These are phyloP conservation scores for Orychophragmus violaceus DNA, from an alignment of 345 rosid species.

Conservation along the genomic window DNA sequence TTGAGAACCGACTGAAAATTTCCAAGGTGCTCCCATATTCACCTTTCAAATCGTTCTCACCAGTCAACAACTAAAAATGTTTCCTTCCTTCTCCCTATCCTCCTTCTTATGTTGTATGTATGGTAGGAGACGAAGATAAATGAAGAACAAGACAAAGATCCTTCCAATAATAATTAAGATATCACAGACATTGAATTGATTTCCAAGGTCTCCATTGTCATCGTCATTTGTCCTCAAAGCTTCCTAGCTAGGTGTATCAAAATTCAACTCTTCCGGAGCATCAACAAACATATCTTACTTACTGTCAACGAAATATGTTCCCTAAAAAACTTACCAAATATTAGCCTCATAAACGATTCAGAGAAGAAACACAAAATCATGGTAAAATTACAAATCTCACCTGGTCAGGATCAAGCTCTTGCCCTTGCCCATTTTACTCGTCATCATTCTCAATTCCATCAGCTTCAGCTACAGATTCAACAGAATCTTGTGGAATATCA, in stretches of 20 bases:
- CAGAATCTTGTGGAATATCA: slow-evolving; percentile 22
- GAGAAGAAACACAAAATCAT: background rate
- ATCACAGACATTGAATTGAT: slow-evolving; percentile 36
- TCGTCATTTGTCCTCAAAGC: slow-evolving; percentile 31
- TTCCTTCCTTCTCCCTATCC: slow-evolving; percentile 31
- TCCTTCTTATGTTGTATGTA: slow-evolving; percentile 59
- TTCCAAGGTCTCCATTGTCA: slow-evolving; percentile 32
- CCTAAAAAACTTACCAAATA: background rate
- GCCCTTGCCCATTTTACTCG: slow-evolving; percentile 10
- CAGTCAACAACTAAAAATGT: slow-evolving; percentile 39
- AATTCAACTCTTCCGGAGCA: slow-evolving; percentile 66
- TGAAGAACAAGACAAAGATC: background rate
- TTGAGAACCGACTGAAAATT: slow-evolving; percentile 43
- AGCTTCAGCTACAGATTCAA: slow-evolving; percentile 20
- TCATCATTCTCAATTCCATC: slow-evolving; percentile 23
- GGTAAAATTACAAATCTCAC: too few species aligned
- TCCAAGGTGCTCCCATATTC: slow-evolving; percentile 32
- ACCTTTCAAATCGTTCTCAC: slow-evolving; percentile 13
- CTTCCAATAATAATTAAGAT: background rate
- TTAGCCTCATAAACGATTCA: background rate
- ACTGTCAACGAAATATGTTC: slow-evolving; percentile 39
- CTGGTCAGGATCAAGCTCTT: too few species aligned
- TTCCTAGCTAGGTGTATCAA: slow-evolving; percentile 41
- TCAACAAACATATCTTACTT: slow-evolving; percentile 86
- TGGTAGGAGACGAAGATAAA: background rate